Base-by-base conservation (phyloP, 768 basidiomycete species). In the Suillus subluteus region DNA sequence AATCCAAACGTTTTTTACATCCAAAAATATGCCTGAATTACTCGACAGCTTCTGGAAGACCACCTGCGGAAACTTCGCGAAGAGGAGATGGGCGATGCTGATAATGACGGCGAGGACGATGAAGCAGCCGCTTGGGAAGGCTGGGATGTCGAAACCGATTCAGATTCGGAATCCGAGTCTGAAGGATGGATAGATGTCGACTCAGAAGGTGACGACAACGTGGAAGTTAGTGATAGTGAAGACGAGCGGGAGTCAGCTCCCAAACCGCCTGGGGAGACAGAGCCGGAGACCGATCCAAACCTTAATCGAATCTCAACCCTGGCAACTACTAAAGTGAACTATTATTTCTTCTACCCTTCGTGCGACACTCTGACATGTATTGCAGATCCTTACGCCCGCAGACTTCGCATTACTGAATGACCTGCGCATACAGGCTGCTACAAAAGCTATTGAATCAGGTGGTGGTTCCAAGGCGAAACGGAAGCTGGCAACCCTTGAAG, bases 351-450 rank as follows among this genome's bases (percentile, higher is more conserved):
- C 23, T 40, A 26, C 18, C 30, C 18, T 3, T 46, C 18, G 6
- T 12, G 3, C 44, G 12, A 21, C 21, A 52, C 23, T 12, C 40
- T 72, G 46, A 59, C 46, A 12, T 58, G 6, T 8, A 50, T 16
- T 43, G 30, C 70, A 98, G 95, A 99, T 99, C 72, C 87, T 99
- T 52, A 99, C 98, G 0, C 98, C 98, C 0, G 96, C 96, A 38
- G 98, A 99, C 77, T 99, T 98, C 74, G 92, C 92, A 0, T 78
- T 98, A 62, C 83, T 99, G 62, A 92, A 94, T 73, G 94, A 98
- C 71, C 88, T 99, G 23, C 89, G 91, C 2, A 84, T 94, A 61
- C 85, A 94, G 79, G 93, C 91, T 0, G 93, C 92, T 21, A 80
- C 84, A 18, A 85, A 88, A 65, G 88, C 87, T 0, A 88, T 92